Percentiles rank a stretch among this genome's conserved stretches.
phyloP scores from a whole-genome alignment of 306 rosid species.

The Vicia faba region DNA sequence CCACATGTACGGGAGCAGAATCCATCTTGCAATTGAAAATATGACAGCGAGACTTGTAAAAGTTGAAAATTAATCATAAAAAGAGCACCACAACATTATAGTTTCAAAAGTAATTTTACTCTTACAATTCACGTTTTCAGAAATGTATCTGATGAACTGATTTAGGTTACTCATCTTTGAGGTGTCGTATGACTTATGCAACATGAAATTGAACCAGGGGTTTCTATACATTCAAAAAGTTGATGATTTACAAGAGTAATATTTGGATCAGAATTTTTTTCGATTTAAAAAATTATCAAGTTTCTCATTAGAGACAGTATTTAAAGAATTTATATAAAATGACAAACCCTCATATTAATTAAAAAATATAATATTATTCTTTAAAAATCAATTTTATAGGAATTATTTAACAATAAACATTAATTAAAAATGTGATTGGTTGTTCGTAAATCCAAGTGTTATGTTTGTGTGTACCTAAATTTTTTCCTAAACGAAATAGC shows the following conservation, averaged over 20 bases:
- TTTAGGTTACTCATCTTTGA: not conserved
- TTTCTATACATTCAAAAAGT: not conserved
- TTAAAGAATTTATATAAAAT: too few species aligned
- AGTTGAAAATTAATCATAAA: constrained; percentile 19
- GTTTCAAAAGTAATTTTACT: not conserved
- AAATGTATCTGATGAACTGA: not conserved
- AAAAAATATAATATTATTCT: too few species aligned
- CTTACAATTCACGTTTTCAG: constrained; percentile 9
- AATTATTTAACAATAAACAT: too few species aligned
- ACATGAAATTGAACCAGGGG: constrained; percentile 1
- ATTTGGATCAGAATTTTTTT: too few species aligned
- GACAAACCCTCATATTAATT: too few species aligned
- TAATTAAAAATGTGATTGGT: too few species aligned
- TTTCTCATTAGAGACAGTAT: too few species aligned
- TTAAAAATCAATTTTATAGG: too few species aligned
- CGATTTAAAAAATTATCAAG: too few species aligned
- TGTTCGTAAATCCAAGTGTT: too few species aligned
- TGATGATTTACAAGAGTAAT: not conserved
- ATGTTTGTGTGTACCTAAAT: too few species aligned
- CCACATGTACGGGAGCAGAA: constrained; percentile 32
- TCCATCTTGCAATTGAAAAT: constrained; percentile 35
- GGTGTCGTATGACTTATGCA: not conserved
- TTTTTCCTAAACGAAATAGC: too few species aligned
- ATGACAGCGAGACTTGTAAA: constrained; percentile 23
- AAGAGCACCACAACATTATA: not conserved